Percentiles rank a stretch among this genome's conserved stretches.
These are phyloP conservation scores for Rhizopogon roseolus DNA, from an alignment of 768 basidiomycete species.

Conservation along the genomic window DNA sequence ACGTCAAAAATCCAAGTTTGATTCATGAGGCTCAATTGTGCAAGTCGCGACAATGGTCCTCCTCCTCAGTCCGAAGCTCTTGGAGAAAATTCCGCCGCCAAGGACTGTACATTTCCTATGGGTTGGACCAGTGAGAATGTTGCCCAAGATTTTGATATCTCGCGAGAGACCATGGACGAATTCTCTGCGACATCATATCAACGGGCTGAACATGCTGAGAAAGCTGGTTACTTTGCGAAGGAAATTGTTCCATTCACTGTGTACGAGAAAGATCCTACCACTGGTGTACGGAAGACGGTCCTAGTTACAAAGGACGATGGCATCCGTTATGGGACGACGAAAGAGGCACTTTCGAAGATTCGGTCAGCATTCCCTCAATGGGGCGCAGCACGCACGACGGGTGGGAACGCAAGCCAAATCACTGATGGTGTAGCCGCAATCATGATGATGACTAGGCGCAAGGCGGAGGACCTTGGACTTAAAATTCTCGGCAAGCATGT, in stretches of 20 bases:
- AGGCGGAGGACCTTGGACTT: slow-evolving; percentile 73
- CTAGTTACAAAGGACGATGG: slow-evolving; percentile 71
- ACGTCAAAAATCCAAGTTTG: slow-evolving; percentile 20
- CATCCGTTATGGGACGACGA: slow-evolving; percentile 70
- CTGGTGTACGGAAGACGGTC: slow-evolving; percentile 49
- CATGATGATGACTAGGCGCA: slow-evolving; percentile 73
- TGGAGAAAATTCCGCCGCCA: slow-evolving; percentile 47
- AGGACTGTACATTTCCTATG: slow-evolving; percentile 69
- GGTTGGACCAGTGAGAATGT: slow-evolving; percentile 91
- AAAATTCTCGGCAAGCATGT: slow-evolving; percentile 74
- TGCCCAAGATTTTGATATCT: slow-evolving; percentile 65
- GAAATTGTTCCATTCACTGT: slow-evolving; percentile 80
- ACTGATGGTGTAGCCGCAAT: slow-evolving; percentile 84
- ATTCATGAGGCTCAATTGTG: slow-evolving; percentile 1
- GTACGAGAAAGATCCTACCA: slow-evolving; percentile 50
- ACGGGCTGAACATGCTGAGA: slow-evolving; percentile 72
- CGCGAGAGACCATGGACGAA: slow-evolving; percentile 71
- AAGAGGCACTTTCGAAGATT: slow-evolving; percentile 58
- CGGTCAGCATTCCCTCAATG: slow-evolving; percentile 80
- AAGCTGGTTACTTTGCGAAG: slow-evolving; percentile 53
- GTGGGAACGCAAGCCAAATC: slow-evolving; percentile 83
- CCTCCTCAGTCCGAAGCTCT: slow-evolving; percentile 60
- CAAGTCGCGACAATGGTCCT: slow-evolving; percentile 61
- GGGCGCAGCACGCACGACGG: slow-evolving; percentile 69
- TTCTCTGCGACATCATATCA: slow-evolving; percentile 75